Evolutionary conservation across 306 rosid species (phyloP).

Genomic region (Canavalia ensiformis): DNA sequence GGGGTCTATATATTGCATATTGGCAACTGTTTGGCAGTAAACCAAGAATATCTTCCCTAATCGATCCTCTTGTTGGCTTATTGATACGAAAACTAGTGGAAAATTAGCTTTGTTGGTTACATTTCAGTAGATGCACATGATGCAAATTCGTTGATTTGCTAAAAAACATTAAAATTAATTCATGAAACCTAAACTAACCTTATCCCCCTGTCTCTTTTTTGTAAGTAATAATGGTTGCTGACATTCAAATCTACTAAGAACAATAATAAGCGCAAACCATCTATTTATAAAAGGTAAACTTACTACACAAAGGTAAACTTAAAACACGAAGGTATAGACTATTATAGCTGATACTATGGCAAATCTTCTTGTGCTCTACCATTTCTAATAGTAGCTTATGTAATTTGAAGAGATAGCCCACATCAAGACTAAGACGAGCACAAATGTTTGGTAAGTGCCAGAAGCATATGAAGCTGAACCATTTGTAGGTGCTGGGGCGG

Average conservation of each 20-base stretch:
- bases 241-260: slow-evolving; percentile 1
- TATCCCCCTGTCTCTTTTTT: not conserved
- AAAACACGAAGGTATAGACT: not conserved
- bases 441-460: slow-evolving; percentile 22
- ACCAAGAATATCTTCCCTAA: not conserved
- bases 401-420: slow-evolving; percentile 17
- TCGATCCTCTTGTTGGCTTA: not conserved
- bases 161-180: not conserved
- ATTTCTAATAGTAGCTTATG: slow-evolving; percentile 9
- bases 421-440: slow-evolving; percentile 16
- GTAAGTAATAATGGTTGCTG: not conserved
- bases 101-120: not conserved
- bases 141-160: slow-evolving; percentile 6
- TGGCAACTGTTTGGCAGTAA: slow-evolving; percentile 25
- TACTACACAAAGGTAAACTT: not conserved
- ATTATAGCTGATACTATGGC: not conserved
- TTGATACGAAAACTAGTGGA: not conserved
- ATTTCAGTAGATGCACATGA: not conserved
- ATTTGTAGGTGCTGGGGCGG: slow-evolving; percentile 9
- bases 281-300: not conserved
- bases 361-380: not conserved
- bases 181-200: not conserved
- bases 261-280: not conserved
- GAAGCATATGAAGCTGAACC: slow-evolving; percentile 17
- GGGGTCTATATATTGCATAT: not conserved